Evolutionary conservation across 108 stramenopile species (phyloP).

Genomic region (Schizochytrium sp.): DNA sequence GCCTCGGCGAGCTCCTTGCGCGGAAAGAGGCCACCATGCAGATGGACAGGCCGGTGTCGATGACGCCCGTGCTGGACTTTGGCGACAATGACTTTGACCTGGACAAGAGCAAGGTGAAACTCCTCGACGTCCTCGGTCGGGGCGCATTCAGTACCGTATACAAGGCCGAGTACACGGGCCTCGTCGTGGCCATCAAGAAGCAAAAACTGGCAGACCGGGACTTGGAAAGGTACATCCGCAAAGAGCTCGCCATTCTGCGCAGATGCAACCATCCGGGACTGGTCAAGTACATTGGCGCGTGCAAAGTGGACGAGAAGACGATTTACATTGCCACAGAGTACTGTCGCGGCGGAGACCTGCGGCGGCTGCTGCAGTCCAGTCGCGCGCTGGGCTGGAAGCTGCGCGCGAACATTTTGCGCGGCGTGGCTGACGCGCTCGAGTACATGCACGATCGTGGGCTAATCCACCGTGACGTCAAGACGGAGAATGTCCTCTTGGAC

Average conservation of each 20-base stretch:
- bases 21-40: not conserved
- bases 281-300: constrained; percentile 21
- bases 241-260: constrained; percentile 14
- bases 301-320: not conserved
- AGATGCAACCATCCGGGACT: not conserved
- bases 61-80: not conserved
- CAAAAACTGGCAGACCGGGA: not conserved
- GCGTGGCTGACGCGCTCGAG: not conserved
- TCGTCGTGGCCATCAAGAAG: constrained; percentile 25
- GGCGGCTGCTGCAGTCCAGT: not conserved
- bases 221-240: constrained; percentile 14
- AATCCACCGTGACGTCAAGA: constrained; percentile 28
- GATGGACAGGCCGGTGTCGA: not conserved
- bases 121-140: not conserved
- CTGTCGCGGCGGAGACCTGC: not conserved
- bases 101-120: not conserved
- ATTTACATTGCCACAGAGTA: constrained; percentile 22
- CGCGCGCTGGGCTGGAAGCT: constrained; percentile 16
- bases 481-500: constrained; percentile 24
- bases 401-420: not conserved
- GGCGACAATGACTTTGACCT: not conserved
- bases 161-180: not conserved
- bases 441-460: constrained; percentile 18
- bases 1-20: too few species aligned
- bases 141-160: constrained; percentile 23